Percentiles rank a stretch among this genome's conserved stretches.
These are phyloP conservation scores for Wickerhamomyces sp. DNA, from an alignment of 1,139 yeast genomes.

Conservation along the genomic window DNA sequence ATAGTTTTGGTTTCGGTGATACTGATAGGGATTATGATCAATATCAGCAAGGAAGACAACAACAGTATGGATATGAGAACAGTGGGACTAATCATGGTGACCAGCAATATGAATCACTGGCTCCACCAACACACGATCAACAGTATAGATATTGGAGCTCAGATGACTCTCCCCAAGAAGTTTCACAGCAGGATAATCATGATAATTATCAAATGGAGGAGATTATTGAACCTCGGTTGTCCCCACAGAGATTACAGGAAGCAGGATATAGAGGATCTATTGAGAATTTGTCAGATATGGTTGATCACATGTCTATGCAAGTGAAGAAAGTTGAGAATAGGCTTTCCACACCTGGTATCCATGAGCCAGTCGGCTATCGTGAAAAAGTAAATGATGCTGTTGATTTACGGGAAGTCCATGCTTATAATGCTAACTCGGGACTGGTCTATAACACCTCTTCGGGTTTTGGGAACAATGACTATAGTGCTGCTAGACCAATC, in stretches of 20 bases:
- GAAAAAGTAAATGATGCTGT: background rate
- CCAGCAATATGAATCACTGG: background rate
- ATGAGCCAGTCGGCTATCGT: background rate
- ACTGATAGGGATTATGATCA: constrained; percentile 1
- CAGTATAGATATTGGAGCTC: background rate
- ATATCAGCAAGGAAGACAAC: background rate
- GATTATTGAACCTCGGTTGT: constrained; percentile 2
- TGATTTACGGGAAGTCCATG: background rate
- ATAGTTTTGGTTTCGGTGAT: constrained; percentile 17
- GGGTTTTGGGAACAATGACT: too few relatives aligned
- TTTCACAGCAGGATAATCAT: background rate
- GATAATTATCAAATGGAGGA: background rate
- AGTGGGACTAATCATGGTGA: background rate
- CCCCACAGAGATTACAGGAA: background rate
- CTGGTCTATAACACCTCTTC: too few relatives aligned
- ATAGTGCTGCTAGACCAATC: too few relatives aligned
- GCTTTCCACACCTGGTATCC: background rate
- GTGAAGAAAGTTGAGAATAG: constrained; percentile 21
- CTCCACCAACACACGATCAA: background rate
- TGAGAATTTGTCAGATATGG: constrained; percentile 24
- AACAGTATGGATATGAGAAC: background rate
- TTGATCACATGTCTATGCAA: constrained; percentile 29
- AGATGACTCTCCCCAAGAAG: background rate
- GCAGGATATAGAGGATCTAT: constrained; percentile 8
- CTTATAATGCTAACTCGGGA: background rate